These are phyloP conservation scores for Pleurotus citrinopileatus DNA, from an alignment of 768 basidiomycete species.

Conservation along the genomic window DNA sequence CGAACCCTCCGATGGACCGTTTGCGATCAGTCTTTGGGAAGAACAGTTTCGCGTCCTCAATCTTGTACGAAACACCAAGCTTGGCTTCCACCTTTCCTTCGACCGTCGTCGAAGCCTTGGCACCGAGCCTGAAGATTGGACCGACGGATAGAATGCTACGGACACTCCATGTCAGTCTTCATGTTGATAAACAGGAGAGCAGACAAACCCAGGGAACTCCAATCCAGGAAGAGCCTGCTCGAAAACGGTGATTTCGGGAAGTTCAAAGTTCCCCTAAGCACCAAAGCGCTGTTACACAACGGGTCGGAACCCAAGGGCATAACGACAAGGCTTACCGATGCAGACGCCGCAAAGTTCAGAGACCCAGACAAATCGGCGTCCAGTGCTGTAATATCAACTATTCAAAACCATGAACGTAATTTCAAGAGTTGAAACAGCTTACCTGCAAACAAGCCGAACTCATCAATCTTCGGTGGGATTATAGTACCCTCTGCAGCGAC, in stretches of 20 bases:
- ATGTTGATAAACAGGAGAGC: not conserved
- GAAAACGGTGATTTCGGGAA: constrained; percentile 27
- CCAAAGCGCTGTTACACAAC: not conserved
- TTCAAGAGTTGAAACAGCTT: not conserved
- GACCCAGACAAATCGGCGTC: constrained; percentile 27
- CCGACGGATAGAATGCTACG: constrained; percentile 35
- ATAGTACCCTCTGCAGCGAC: constrained; percentile 21
- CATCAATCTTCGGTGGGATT: constrained; percentile 27
- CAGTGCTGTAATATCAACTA: no score
- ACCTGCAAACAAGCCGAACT: constrained; percentile 23
- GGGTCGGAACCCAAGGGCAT: not conserved
- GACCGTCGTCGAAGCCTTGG: constrained; percentile 22
- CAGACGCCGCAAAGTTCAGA: constrained; percentile 22
- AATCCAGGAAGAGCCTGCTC: constrained; percentile 27
- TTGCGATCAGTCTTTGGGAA: constrained; percentile 30
- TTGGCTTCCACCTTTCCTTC: constrained; percentile 29
- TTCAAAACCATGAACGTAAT: constrained; percentile 9
- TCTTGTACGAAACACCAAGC: constrained; percentile 28
- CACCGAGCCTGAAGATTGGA: constrained; percentile 35
- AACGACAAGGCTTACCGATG: constrained; percentile 18
- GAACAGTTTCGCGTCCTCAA: constrained; percentile 29
- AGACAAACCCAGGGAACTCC: constrained; percentile 29
- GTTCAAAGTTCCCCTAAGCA: constrained; percentile 24
- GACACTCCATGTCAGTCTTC: not conserved
- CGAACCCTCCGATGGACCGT: constrained; percentile 21